Conservation (phyloP, 805 yeast species). For the Hanseniaspora clermontiae region DNA sequence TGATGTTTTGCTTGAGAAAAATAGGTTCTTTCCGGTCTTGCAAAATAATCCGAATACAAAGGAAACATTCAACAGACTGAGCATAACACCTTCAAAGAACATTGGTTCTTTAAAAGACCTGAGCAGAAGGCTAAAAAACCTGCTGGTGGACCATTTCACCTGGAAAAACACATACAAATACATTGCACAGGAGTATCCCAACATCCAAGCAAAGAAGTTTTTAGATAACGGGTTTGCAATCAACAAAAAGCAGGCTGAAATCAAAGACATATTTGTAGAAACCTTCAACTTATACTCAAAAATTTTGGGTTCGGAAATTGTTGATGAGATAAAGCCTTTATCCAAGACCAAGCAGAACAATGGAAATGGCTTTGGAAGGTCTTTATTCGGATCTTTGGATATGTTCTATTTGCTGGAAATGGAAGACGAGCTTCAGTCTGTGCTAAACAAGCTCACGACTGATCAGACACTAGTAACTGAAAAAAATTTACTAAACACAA, state of each 20-base stretch:
- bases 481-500: constrained; percentile 34
- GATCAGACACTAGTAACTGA: constrained; percentile 32
- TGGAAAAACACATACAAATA: constrained; percentile 17
- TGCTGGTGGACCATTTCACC: constrained; percentile 21
- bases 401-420: constrained; percentile 38
- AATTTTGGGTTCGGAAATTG: constrained; percentile 31
- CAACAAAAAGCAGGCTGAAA: constrained; percentile 21
- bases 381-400: constrained; percentile 41
- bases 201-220: constrained; percentile 25
- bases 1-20: constrained; percentile 24
- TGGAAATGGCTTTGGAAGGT: constrained; percentile 41
- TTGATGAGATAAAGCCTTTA: constrained; percentile 35
- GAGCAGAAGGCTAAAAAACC: constrained; percentile 20
- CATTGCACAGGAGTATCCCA: constrained; percentile 18
- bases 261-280: constrained; percentile 29
- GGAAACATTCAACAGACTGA: constrained; percentile 14
- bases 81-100: constrained; percentile 14
- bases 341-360: constrained; percentile 28
- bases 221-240: constrained; percentile 24
- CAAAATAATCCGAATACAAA: constrained; percentile 17
- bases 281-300: constrained; percentile 36
- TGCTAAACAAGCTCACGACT: constrained; percentile 27
- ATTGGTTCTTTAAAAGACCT: constrained; percentile 18
- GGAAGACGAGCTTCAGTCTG: constrained; percentile 29
- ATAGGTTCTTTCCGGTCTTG: constrained; percentile 31